Percentiles rank a stretch among this genome's conserved stretches.
These are phyloP conservation scores for Vaccinium myrtillus DNA, from an alignment of 148 eudicot species.

Conservation along the genomic window DNA sequence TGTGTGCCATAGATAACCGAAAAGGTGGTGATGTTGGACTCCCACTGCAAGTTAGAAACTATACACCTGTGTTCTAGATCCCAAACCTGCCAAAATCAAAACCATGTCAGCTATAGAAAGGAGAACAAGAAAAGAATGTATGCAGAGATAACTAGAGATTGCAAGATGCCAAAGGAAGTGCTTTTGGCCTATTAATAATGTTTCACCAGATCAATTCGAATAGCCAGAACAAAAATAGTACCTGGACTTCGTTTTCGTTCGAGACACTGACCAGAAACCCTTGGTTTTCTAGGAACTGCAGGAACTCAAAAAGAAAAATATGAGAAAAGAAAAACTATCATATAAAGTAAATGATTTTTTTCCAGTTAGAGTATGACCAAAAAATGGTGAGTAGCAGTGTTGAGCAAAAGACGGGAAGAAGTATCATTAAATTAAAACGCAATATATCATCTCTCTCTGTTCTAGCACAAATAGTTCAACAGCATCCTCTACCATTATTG, in stretches of 20 bases:
- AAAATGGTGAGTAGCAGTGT: background rate
- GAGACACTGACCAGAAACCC: slow-evolving; percentile 79
- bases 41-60: slow-evolving; percentile 70
- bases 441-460: background rate
- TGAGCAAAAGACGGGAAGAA: background rate
- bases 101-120: slow-evolving; percentile 15
- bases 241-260: slow-evolving; percentile 88
- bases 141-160: background rate
- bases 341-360: background rate
- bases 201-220: slow-evolving; percentile 11
- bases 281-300: slow-evolving; percentile 91
- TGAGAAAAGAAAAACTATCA: background rate
- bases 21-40: slow-evolving; percentile 86
- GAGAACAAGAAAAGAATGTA: background rate
- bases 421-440: background rate
- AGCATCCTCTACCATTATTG: slow-evolving; percentile 2
- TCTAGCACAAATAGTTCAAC: slow-evolving; percentile 2
- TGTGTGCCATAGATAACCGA: slow-evolving; percentile 65
- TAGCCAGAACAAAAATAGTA: slow-evolving; percentile 27
- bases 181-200: background rate
- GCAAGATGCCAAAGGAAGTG: slow-evolving; percentile 3
- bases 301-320: slow-evolving; percentile 13
- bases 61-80: slow-evolving; percentile 75
- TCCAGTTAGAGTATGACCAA: background rate
- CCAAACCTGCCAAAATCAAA: slow-evolving; percentile 70